Evolutionary conservation across 176 grass and related monocot species (phyloP), one percentile per base, ranked within the genome.

Genomic region (Oryza brachyantha): DNA sequence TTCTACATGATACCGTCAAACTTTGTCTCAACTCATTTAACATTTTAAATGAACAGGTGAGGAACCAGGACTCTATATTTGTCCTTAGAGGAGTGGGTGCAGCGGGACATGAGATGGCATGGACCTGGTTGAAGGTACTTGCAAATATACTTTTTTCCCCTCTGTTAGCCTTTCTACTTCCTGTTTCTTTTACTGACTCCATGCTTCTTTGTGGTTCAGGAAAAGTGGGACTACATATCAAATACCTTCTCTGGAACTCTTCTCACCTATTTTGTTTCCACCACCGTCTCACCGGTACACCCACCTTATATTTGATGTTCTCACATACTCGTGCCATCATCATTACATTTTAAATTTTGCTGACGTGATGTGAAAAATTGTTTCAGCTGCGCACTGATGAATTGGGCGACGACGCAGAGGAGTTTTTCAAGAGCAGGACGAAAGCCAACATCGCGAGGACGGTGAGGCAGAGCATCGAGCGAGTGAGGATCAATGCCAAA

Each of bases 121-220:
- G 95, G 95, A 69, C 83, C 68, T 98, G 95, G 95, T 31, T 98
- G 39, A 98, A 94, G 95, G 95, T 98, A 94, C 61, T 34, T 19
- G 65, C n/a, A 60, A 60, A 14, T 10, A 14, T 29, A 16, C 72
- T 42, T 19, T 69, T 63, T 31, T 64, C 81, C 41, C 81, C 41
- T 60, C 35, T 7, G 61, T 68, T 64, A 29, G 25, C 16, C 3
- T 72, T 65, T 22, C 25, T 2, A 66, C 52, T 78, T 81, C 21
- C 2, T 66, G 78, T 77, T 13, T 57, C 13, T 24, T 60, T 10
- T 76, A 29, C 59, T 66, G 57, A 88, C 61, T 63, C 37, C 17
- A 60, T 77, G 29, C 19, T 24, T 57, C 71, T 67, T 10, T 83
- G 10, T 59, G 66, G 27, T 90, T 40, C 87, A 98, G 95, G 92